Evolutionary conservation across 2,329 filamentous ascomycete genomes (phyloP), one percentile per base, ranked within the genome.

Genomic region (Scedosporium minutisporum): DNA sequence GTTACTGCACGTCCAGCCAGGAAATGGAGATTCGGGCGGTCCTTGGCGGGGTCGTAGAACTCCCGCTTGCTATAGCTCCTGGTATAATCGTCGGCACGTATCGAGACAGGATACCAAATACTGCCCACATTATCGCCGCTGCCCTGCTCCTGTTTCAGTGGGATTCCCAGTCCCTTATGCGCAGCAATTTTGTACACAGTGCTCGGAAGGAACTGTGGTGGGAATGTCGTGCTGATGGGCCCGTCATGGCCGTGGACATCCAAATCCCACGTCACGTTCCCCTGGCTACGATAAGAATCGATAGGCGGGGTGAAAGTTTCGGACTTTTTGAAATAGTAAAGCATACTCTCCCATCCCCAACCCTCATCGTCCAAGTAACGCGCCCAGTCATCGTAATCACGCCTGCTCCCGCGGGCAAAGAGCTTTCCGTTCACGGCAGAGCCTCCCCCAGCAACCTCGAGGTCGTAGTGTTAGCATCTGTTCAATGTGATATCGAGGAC

Each of bases 81-180:
- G 7, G 51, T 55, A 6, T 27, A 55, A 14, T 55, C 51, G 18
- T 55, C 21, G 12, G 51, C 18, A 4, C 51, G 51, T 14, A 75
- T 74, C 60, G 76, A 75, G 1, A 72, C 74, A 14, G 76, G 76
- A 60, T 71, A 76, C 74, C 74, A 77, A 63, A 74, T 77, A 6
- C 77, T 71, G 1, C 76, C 76, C 1, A 75, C 67, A 61, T 69
- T 64, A 7, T 75, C 75, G 1, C 74, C 71, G 5, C 74, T 75
- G 57, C 74, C 76, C 65, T 78, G 75, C 1, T 66, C 63, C 0
- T 72, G 71, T 48, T 76, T 76, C 25, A 73, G 69, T 0, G 75
- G 73, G 2, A 74, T 74, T 0, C 73, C 71, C 18, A 78, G 68
- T 57, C 72, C 73, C 62, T 63, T 66, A 63, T 74, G 75, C 0